Evolutionary conservation across 352 stramenopile species (phyloP), one percentile per base, ranked within the genome.

Genomic region (Saprolegnia parasitica): DNA sequence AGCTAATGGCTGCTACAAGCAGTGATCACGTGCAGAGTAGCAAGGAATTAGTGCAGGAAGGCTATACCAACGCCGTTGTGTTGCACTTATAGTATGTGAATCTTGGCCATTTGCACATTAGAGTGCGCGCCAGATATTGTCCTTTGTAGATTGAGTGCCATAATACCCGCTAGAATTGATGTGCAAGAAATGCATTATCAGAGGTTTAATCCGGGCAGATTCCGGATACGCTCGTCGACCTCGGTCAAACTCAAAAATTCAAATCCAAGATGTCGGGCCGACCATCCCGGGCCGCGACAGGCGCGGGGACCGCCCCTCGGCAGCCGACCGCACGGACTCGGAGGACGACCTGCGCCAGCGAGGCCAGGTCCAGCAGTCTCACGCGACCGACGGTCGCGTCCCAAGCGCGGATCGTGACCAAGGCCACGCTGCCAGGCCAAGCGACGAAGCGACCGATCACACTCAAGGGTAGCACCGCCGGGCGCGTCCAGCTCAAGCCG

Each of bases 361-460:
- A 49, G 42, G 42, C 13, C 3, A n/a, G 42, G 13, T n/a, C 42
- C 13, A 49, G 42, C 42, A 49, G 42, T 8, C 13, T 60, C 11
- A 60, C 52, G 35, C 24, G 35, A 9, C 52, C 52, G 35, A 60
- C 52, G 13, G 52, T 60, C 16, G 52, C 52, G 11, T 60, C 52
- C 13, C 24, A 26, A n/a, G 52, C 52, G 35, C 52, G 52, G 8
- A 40, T 60, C 24, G 35, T 60, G 13, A 42, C 24, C 35, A 60
- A 60, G 35, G 24, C 52, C 2, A 24, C 52, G n/a, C 24, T 26
- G 13, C 13, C 52, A 20, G 20, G n/a, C 35, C 13, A 60, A 16
- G 52, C 35, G 52, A n/a, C 52, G 24, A 60, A 60, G 52, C 24
- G 24, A 11, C 35, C 52, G 24, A 35, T 35, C 35, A 35, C 52